Percentiles rank a stretch among this genome's conserved stretches.
phyloP scores from a whole-genome alignment of 129 eudicot species.

The Ambrosia artemisiifolia region DNA sequence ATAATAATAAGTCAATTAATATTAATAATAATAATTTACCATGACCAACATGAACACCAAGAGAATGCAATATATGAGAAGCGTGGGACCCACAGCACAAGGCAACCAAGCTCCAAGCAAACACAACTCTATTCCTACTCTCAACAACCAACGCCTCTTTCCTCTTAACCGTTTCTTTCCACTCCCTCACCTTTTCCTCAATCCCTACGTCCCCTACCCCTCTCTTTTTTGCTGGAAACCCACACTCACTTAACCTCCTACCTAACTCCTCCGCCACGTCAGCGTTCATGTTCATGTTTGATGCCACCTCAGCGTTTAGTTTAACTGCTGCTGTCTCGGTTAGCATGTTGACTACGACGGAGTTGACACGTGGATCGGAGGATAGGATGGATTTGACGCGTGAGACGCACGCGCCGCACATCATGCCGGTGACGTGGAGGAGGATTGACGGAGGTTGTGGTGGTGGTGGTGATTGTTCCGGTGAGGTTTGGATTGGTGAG shows the following conservation, averaged over 20 bases:
- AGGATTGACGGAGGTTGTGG: slow-evolving; percentile 41
- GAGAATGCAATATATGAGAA: slow-evolving; percentile 76
- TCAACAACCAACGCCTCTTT: slow-evolving; percentile 73
- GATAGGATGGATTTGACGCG: slow-evolving; percentile 70
- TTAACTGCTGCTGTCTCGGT: slow-evolving; percentile 83
- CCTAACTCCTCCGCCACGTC: slow-evolving; percentile 58
- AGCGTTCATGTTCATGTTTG: not conserved
- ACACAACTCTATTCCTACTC: slow-evolving; percentile 70
- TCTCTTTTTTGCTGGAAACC: slow-evolving; percentile 68
- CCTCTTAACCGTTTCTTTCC: slow-evolving; percentile 71
- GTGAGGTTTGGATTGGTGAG: slow-evolving; percentile 12
- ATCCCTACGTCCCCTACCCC: slow-evolving; percentile 57
- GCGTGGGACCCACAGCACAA: slow-evolving; percentile 87
- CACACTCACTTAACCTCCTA: slow-evolving; percentile 71
- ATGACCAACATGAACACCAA: slow-evolving; percentile 75
- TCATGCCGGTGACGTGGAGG: slow-evolving; percentile 88
- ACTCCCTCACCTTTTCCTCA: slow-evolving; percentile 80
- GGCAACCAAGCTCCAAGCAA: slow-evolving; percentile 93
- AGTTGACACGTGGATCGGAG: slow-evolving; percentile 67
- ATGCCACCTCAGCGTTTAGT: slow-evolving; percentile 36
- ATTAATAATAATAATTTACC: too few species aligned
- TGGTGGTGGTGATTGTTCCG: not conserved
- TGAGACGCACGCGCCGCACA: slow-evolving; percentile 85
- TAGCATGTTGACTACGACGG: slow-evolving; percentile 88
- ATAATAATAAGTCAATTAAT: too few species aligned